These are phyloP conservation scores for Coemansia javaensis DNA, from an alignment of 192 early-diverging fungal genomes.

Conservation along the genomic window DNA sequence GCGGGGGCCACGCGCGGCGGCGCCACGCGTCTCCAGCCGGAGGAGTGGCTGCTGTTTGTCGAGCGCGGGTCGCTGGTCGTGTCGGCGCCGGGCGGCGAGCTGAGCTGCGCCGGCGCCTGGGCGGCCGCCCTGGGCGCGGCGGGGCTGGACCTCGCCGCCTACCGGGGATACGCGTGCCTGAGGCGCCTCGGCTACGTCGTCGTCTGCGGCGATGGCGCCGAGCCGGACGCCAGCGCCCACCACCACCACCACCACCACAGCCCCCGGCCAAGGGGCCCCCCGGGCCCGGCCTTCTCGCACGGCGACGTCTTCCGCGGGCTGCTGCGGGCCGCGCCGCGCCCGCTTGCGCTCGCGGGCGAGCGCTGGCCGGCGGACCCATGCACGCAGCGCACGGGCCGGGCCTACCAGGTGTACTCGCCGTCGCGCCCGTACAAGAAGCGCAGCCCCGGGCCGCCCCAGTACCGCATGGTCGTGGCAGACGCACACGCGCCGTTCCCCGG, in stretches of 20 bases:
- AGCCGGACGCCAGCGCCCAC: background rate
- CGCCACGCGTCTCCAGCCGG: constrained; percentile 14
- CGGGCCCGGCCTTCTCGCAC: background rate
- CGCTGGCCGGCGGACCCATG: no score
- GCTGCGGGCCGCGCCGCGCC: no score
- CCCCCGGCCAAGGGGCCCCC: no score
- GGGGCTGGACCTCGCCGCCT: constrained; percentile 12
- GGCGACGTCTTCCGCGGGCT: no score
- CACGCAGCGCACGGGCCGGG: no score
- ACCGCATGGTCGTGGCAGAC: constrained; percentile 6
- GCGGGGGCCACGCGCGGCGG: constrained; percentile 9
- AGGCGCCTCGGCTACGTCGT: constrained; percentile 31
- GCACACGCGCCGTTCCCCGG: constrained; percentile 1
- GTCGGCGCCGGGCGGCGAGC: background rate
- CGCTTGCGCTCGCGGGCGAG: no score
- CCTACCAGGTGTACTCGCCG: constrained; percentile 30
- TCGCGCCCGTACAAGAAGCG: constrained; percentile 28
- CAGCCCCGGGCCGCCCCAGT: constrained; percentile 22
- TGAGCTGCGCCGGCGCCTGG: constrained; percentile 6
- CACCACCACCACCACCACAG: background rate
- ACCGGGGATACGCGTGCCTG: constrained; percentile 21
- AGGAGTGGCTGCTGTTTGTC: constrained; percentile 33
- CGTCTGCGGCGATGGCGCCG: background rate
- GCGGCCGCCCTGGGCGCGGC: constrained; percentile 3
- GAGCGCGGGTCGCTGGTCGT: constrained; percentile 29